Base-by-base conservation (phyloP, 345 rosid genomes). In the Eucalyptus tenuipes region DNA sequence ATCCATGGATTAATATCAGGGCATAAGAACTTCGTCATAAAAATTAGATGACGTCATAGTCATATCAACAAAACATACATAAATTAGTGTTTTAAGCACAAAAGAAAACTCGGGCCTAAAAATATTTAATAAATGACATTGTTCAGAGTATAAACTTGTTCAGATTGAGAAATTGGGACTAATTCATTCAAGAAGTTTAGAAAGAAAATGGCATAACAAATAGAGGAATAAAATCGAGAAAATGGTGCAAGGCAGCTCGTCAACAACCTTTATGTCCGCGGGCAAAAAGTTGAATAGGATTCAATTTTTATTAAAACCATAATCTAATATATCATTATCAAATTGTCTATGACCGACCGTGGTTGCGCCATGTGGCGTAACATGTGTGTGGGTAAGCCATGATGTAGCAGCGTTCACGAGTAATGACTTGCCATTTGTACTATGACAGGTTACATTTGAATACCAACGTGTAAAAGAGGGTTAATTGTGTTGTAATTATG, bases 1-100 rank as follows among this genome's bases (percentile, higher is more conserved):
- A 40, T 37, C 2, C 25, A 37, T 71, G 7, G 8, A 33, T 12
- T 22, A 0, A 71, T 22, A 33, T 24, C 2, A 1, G 0, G 4
- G 15, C 29, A 20, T 4, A 20, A 40, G 82, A 12, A 13, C 47
- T 75, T 37, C 2, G 2, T 37, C 45, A 33, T 37, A 71, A 71
- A 7, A 71, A 71, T 71, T 29, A 29, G 16, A n/a, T 29, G 29
- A 61, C 0, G 2, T 15, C 20, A 7, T 64, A 6, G 14, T 29
- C 33, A 29, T 29, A 27, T 61, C 16, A 12, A 29, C 16, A 12
- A 61, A 61, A 61, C 29, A 6, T 13, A 55, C 57, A 52, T 18
- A 52, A 52, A 20, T 52, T 27, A 61, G 68, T 3, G 12, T 68
- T 68, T 68, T 11, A 5, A 68, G 4, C 13, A 17, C 80, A 68